A percentile compares a stretch with the other conserved stretches of the same genome.
Evolutionary conservation across 169 alveolate species (phyloP).

Genomic region (Ophryocystis elektroscirrha): DNA sequence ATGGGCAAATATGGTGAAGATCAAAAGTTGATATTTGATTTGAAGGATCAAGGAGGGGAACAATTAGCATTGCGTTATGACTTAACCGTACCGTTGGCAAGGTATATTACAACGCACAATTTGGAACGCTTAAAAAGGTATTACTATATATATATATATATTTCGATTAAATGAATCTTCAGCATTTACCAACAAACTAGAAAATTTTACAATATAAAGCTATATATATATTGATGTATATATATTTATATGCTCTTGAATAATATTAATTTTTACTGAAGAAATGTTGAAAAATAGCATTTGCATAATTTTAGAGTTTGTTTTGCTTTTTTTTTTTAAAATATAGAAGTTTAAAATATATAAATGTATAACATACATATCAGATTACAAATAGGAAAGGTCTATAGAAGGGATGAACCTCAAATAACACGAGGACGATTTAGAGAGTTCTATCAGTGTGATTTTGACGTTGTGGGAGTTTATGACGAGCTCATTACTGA

Average conservation of each 20-base stretch:
- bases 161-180: too few species aligned
- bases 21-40: slow-evolving; percentile 72
- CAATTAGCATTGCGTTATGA: slow-evolving; percentile 78
- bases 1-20: slow-evolving; percentile 88
- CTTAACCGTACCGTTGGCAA: slow-evolving; percentile 86
- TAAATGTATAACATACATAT: background rate
- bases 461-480: slow-evolving; percentile 78
- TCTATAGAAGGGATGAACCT: slow-evolving; percentile 91
- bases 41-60: slow-evolving; percentile 92
- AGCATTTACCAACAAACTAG: slow-evolving; percentile 24
- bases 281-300: too few species aligned
- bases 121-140: slow-evolving; percentile 63
- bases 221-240: background rate
- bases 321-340: background rate
- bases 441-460: slow-evolving; percentile 89
- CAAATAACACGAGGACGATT: slow-evolving; percentile 76
- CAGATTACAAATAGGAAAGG: slow-evolving; percentile 56
- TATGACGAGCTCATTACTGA: slow-evolving; percentile 69
- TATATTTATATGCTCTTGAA: background rate
- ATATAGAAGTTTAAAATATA: background rate
- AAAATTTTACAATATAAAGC: background rate
- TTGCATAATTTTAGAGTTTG: too few species aligned
- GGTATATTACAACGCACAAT: slow-evolving; percentile 64
- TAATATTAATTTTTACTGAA: background rate
- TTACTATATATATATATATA: too few species aligned